Conservation (phyloP, 192 early-diverging fungal species). For the Phycomyces nitens region DNA sequence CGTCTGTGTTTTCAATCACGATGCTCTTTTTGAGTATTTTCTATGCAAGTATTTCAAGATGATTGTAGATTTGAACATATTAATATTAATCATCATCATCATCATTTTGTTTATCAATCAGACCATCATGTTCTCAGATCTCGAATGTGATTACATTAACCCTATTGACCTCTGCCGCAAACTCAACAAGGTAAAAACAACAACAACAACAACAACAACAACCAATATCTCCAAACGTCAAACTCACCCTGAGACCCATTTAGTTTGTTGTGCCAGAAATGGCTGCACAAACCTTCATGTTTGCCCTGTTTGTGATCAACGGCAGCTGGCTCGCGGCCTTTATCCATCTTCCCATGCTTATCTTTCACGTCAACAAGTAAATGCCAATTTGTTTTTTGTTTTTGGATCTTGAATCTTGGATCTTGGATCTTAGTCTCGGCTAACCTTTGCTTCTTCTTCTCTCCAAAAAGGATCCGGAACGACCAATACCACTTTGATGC, state of each 20-base stretch:
- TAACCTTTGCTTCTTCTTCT: neutral
- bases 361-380: slow-evolving; percentile 82
- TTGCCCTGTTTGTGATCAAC: slow-evolving; percentile 73
- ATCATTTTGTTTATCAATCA: neutral
- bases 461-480: slow-evolving; percentile 45
- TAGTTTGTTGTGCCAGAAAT: slow-evolving; percentile 93
- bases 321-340: slow-evolving; percentile 81
- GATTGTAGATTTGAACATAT: no score
- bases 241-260: neutral
- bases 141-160: slow-evolving; percentile 98
- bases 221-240: no score
- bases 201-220: no score
- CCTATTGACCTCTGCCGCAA: slow-evolving; percentile 94
- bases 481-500: slow-evolving; percentile 84
- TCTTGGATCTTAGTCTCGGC: no score
- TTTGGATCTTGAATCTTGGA: no score
- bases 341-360: slow-evolving; percentile 79
- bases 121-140: slow-evolving; percentile 44
- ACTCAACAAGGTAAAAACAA: slow-evolving; percentile 74
- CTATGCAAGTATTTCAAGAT: neutral
- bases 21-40: neutral
- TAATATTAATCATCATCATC: no score
- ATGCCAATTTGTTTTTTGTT: no score
- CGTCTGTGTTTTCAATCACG: neutral
- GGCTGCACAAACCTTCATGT: slow-evolving; percentile 71